phyloP scores from a whole-genome alignment of 805 yeast genomes.

The Saturnispora saitoi region DNA sequence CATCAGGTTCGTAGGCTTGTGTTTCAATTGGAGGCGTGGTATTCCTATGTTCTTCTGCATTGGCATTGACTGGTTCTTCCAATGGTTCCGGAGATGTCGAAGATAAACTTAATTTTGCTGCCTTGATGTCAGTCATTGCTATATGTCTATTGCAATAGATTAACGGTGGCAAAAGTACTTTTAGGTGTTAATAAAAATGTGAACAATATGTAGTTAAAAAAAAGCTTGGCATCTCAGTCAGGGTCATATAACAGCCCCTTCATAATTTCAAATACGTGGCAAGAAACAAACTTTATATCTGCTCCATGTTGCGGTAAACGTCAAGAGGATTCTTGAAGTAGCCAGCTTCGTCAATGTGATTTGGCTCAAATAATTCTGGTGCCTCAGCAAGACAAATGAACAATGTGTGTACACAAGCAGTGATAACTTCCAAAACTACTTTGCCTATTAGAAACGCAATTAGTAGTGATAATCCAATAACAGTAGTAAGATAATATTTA shows the following conservation, averaged over 20 bases:
- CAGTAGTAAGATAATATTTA: slow-evolving; percentile 44
- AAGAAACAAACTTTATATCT: neutral
- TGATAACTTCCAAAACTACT: slow-evolving; percentile 59
- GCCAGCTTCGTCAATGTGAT: slow-evolving; percentile 44
- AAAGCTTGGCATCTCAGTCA: neutral
- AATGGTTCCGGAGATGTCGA: neutral
- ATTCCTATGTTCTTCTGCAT: neutral
- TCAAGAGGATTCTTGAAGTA: slow-evolving; percentile 9
- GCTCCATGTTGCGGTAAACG: neutral
- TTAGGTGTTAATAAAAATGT: neutral
- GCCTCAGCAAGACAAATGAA: slow-evolving; percentile 77
- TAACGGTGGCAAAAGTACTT: neutral
- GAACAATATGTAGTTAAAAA: neutral
- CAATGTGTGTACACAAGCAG: slow-evolving; percentile 72
- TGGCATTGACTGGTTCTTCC: neutral
- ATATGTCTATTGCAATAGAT: neutral
- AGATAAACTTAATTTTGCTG: neutral
- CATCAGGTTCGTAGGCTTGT: slow-evolving; percentile 8
- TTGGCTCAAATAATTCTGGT: slow-evolving; percentile 67
- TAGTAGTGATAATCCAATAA: slow-evolving; percentile 32
- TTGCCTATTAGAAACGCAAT: slow-evolving; percentile 68
- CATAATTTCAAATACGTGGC: neutral
- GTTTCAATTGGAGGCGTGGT: neutral
- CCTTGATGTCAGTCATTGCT: neutral
- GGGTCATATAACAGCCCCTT: neutral